phyloP scores from a whole-genome alignment of 306 rosid genomes.

The Cicer chorassanicum region DNA sequence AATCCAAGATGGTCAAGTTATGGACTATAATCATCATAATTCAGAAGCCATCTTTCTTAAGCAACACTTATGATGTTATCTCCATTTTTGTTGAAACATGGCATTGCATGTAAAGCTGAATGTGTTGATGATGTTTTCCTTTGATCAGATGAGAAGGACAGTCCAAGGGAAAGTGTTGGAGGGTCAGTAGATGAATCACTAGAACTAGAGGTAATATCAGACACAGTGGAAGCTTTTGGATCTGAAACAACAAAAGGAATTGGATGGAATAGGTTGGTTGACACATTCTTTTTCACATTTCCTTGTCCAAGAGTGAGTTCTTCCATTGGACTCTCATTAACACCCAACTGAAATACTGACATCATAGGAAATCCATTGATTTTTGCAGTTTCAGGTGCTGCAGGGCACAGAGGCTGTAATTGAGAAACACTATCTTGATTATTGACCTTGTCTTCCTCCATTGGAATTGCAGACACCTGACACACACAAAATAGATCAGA shows the following conservation, averaged over 20 bases:
- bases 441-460: conserved; percentile 75
- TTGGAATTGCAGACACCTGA: conserved; percentile 71
- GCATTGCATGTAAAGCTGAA: conserved; percentile 60
- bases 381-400: conserved; percentile 57
- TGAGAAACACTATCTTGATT: conserved; percentile 61
- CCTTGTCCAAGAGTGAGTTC: conserved; percentile 62
- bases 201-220: conserved; percentile 52
- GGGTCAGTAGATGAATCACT: conserved; percentile 54
- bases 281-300: conserved; percentile 47
- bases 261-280: conserved; percentile 51
- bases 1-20: conserved; percentile 50
- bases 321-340: conserved; percentile 55
- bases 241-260: conserved; percentile 44
- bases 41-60: conserved; percentile 39
- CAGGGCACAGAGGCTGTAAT: conserved; percentile 53
- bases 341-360: conserved; percentile 54
- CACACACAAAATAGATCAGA: conserved; percentile 21
- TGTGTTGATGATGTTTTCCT: conserved; percentile 67
- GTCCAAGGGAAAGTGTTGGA: conserved; percentile 71
- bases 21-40: conserved; percentile 46
- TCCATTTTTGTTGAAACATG: conserved; percentile 71
- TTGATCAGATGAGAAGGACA: conserved; percentile 72
- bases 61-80: conserved; percentile 82
- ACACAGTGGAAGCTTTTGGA: conserved; percentile 43
- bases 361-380: conserved; percentile 56